phyloP scores from a whole-genome alignment of 108 stramenopile genomes.

The Skeletonema marinoi region DNA sequence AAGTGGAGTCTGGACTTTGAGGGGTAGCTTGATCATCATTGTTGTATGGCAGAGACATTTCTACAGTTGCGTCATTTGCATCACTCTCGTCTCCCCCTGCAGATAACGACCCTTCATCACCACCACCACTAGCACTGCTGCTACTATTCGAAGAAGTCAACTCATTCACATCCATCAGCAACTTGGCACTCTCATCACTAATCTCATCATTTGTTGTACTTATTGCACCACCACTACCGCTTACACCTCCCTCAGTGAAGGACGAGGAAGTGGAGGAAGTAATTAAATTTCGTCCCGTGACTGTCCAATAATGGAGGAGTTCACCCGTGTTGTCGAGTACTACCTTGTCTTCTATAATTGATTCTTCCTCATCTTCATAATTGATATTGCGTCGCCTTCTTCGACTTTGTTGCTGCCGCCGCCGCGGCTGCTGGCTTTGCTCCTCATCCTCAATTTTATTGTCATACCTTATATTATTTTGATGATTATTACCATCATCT shows the following conservation, averaged over 20 bases:
- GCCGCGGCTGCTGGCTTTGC: background rate
- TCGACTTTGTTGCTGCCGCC: background rate
- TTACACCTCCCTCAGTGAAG: no score
- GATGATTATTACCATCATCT: background rate
- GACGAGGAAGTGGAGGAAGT: background rate
- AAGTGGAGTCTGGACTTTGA: background rate
- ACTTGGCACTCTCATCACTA: background rate
- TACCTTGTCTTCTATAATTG: background rate
- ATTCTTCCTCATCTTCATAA: background rate
- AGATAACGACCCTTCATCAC: background rate
- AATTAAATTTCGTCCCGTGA: slow-evolving; percentile 41
- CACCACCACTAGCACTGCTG: background rate
- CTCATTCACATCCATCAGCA: background rate
- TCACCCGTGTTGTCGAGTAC: background rate
- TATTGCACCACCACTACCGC: no score
- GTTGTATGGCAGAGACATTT: no score
- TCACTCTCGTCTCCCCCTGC: no score
- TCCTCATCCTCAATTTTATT: background rate
- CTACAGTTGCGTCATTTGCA: no score
- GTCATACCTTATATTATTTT: background rate
- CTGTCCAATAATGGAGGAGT: slow-evolving; percentile 31
- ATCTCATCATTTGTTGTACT: background rate
- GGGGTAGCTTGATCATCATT: no score
- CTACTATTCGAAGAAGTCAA: background rate
- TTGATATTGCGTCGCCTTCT: background rate